Base-by-base conservation (phyloP, 2,329 filamentous ascomycete species). In the Trichoderma harzianum region DNA sequence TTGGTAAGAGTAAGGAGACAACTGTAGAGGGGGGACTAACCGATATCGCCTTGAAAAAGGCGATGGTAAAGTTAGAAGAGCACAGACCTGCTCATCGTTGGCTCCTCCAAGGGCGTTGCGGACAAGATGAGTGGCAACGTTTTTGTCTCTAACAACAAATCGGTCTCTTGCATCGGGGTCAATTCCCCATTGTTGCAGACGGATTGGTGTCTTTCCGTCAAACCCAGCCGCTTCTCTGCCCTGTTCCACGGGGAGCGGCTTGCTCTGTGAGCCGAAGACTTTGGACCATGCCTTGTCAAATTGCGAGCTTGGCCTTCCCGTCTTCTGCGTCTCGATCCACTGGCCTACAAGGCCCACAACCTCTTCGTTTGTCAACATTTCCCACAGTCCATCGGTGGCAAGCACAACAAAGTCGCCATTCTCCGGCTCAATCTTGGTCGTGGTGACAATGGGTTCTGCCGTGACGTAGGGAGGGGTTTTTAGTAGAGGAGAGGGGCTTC, bases 291-390 rank as follows among this genome's bases (percentile, higher is more conserved):
- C 87, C 82, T 83, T 83, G 77, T 91, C 88, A 69, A 96, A 84
- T 86, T 93, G 94, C 2, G 91, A 91, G 72, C 81, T 84, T 58
- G 84, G 83, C 4, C 82, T 79, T 64, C 80, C 82, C 71, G 78
- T 80, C 43, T 84, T 84, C 79, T 98, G 92, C 26, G 89, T 90
- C 80, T 99, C 96, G 62, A 99, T 90, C 96, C 96, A 99, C 81
- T 97, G 94, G 18, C 95, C 97, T 5, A 99, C 96, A 3, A 99
- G 89, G 0, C 96, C 96, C 65, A 99, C 93, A 1, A 98, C 96
- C 84, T 99, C 96, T 79, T 99, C 96, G 78, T 98, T 99, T 62
- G 94, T 98, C 73, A 99, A 87, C 96, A 98, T 98, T 83, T 99
- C 96, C 96, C 96, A 99, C 1, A 99, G 87, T 5, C 96, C 96